These are phyloP conservation scores for Cucurbita argyrosperma DNA, from an alignment of 306 rosid species.

Conservation along the genomic window DNA sequence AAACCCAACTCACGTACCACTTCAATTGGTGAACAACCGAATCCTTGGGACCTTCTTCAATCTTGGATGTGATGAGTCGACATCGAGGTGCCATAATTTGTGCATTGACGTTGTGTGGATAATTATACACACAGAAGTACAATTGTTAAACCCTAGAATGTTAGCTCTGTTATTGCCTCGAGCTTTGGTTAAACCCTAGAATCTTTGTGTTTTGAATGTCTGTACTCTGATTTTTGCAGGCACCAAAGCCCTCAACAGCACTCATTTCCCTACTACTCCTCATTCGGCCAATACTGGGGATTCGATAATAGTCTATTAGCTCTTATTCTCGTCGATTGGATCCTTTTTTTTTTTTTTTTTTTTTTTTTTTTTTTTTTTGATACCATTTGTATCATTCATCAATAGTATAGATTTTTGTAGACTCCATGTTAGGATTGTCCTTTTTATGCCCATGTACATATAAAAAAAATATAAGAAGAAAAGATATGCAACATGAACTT, in stretches of 20 bases:
- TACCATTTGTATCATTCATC: too few relatives aligned
- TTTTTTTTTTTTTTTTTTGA: not conserved
- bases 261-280: conserved; percentile 21
- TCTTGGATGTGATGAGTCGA: too few relatives aligned
- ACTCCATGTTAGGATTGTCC: not conserved
- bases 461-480: not conserved
- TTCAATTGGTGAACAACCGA: too few relatives aligned
- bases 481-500: too few relatives aligned
- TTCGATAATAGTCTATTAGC: not conserved
- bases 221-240: conserved; percentile 31
- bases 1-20: too few relatives aligned
- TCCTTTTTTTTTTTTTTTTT: not conserved
- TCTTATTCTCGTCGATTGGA: not conserved
- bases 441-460: not conserved
- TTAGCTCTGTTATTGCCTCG: not conserved
- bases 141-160: not conserved
- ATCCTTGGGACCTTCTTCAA: too few relatives aligned
- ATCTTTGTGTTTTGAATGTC: not conserved
- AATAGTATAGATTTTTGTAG: not conserved
- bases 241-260: conserved; percentile 57
- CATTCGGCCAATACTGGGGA: conserved; percentile 16
- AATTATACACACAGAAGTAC: not conserved
- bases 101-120: not conserved
- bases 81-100: not conserved
- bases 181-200: not conserved